These are phyloP conservation scores for Malus hybrid DNA, from an alignment of 331 rosid genomes.

Conservation along the genomic window DNA sequence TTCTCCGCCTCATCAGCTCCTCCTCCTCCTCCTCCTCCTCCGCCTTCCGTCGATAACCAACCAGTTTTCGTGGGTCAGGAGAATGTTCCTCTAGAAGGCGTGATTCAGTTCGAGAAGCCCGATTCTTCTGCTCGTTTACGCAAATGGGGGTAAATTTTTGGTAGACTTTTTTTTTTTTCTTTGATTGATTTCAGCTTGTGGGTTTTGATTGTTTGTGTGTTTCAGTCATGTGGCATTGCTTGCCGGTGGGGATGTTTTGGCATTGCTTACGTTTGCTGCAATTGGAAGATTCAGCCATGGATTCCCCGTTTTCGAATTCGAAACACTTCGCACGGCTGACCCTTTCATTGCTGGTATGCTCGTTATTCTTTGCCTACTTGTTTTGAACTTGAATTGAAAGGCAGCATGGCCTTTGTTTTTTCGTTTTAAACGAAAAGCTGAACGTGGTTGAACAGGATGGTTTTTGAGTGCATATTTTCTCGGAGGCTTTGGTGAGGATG, in stretches of 20 bases:
- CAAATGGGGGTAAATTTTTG: constrained; percentile 67
- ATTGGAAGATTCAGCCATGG: constrained; percentile 92
- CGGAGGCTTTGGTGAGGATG: constrained; percentile 85
- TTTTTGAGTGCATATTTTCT: constrained; percentile 86
- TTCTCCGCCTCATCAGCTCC: constrained; percentile 10
- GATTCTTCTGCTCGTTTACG: constrained; percentile 36
- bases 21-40: constrained; percentile 10
- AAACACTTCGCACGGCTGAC: constrained; percentile 73
- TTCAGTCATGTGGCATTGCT: constrained; percentile 71
- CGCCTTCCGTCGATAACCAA: constrained; percentile 30
- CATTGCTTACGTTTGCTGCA: constrained; percentile 71
- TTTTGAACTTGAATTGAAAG: background rate
- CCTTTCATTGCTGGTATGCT: constrained; percentile 87
- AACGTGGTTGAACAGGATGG: constrained; percentile 60
- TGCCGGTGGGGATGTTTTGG: constrained; percentile 86
- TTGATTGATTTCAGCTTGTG: background rate
- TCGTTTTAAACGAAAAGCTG: background rate
- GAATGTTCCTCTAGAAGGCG: constrained; percentile 86
- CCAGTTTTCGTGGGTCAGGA: constrained; percentile 53
- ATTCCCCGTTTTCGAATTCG: constrained; percentile 56
- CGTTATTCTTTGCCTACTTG: background rate
- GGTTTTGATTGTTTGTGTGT: background rate
- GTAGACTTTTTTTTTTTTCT: background rate
- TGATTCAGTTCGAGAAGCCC: constrained; percentile 85
- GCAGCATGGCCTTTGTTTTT: too few species aligned